These are phyloP conservation scores for Acanthamoeba royreba DNA, from an alignment of 208 protist genomes.

Conservation along the genomic window DNA sequence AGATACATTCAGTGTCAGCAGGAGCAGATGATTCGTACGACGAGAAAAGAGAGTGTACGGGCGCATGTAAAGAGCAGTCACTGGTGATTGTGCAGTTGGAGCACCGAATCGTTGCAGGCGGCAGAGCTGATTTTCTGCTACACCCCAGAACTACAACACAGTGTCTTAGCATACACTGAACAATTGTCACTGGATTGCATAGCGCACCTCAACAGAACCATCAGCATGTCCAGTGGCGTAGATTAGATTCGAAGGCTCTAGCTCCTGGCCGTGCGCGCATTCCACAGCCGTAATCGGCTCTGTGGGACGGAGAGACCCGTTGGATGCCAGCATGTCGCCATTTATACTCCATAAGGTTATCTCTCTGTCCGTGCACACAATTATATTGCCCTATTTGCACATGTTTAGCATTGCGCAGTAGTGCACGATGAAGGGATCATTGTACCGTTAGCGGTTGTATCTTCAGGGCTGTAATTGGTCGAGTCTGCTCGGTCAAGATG, in stretches of 20 bases:
- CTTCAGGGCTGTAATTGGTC: neutral
- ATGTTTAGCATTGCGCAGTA: too few species aligned
- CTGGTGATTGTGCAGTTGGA: neutral
- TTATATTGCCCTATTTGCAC: constrained; percentile 32
- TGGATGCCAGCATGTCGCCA: neutral
- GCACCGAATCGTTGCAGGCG: neutral
- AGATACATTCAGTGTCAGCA: neutral
- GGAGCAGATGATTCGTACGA: neutral
- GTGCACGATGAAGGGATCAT: too few species aligned
- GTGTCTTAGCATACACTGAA: neutral
- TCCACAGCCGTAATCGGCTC: constrained; percentile 12
- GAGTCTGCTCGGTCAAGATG: neutral
- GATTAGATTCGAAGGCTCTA: neutral
- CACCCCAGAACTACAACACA: neutral
- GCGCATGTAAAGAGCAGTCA: constrained; percentile 9
- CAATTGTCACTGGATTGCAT: neutral
- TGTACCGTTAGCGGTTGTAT: neutral
- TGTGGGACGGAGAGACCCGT: neutral
- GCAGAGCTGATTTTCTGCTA: neutral
- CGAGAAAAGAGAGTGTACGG: neutral
- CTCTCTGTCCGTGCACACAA: constrained; percentile 10
- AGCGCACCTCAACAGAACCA: neutral
- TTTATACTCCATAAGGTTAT: constrained; percentile 35
- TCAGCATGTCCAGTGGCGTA: constrained; percentile 30
- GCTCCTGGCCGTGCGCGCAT: neutral